Evolutionary conservation across 2,329 filamentous ascomycete species (phyloP).

Genomic region (Diaporthe citrichinensis): DNA sequence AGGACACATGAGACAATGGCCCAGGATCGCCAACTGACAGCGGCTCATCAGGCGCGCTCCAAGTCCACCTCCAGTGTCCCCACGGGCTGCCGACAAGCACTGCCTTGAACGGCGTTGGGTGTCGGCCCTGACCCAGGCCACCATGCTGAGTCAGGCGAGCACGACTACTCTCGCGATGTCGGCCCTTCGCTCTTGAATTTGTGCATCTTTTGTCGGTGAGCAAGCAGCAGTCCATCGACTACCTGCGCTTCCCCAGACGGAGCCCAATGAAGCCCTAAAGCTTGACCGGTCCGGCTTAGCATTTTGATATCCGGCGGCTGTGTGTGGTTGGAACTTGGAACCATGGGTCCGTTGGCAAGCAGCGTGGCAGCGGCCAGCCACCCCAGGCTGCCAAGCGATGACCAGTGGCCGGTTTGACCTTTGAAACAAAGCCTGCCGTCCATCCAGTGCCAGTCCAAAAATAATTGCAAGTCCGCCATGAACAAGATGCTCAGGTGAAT

Average conservation of each 20-base stretch:
- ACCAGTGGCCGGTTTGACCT: constrained; percentile 38
- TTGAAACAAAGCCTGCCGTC: constrained; percentile 37
- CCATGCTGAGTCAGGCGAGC: constrained; percentile 30
- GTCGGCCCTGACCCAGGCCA: constrained; percentile 7
- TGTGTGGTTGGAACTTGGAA: constrained; percentile 32
- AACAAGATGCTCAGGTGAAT: neutral
- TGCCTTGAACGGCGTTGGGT: neutral
- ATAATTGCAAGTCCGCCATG: constrained; percentile 7
- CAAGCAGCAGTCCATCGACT: neutral
- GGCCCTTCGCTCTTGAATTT: constrained; percentile 5
- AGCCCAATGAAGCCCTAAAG: constrained; percentile 15
- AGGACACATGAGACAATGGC: constrained; percentile 4
- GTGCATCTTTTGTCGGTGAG: constrained; percentile 30
- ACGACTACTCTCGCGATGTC: constrained; percentile 28
- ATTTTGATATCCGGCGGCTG: constrained; percentile 27
- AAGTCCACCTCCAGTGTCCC: constrained; percentile 1
- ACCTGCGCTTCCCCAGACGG: constrained; percentile 3
- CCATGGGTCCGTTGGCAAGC: constrained; percentile 21
- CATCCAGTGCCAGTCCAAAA: constrained; percentile 27
- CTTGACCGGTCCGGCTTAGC: constrained; percentile 29
- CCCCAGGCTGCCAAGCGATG: constrained; percentile 37
- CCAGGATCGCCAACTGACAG: constrained; percentile 23
- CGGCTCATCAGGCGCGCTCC: constrained; percentile 10
- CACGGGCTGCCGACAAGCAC: constrained; percentile 14
- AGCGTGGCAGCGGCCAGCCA: constrained; percentile 30